Evolutionary conservation across 2,329 filamentous ascomycete genomes (phyloP), one percentile per base, ranked within the genome.

Genomic region (Cercospora sesami): DNA sequence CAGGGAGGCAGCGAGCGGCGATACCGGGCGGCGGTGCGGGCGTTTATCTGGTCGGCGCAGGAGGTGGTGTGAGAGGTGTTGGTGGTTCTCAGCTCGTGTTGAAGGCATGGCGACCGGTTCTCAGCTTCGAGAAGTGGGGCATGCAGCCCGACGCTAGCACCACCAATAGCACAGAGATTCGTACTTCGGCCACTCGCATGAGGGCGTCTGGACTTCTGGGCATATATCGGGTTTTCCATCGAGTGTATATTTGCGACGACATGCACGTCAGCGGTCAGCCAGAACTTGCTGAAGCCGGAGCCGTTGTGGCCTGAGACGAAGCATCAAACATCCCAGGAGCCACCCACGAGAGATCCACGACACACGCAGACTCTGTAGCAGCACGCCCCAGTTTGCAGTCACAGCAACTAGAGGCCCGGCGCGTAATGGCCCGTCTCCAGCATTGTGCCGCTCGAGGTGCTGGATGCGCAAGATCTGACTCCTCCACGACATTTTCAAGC

Each of bases 51-150:
- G 53, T 58, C 53, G 53, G 30, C 26, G 30, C 12, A 2, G 30
- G 23, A 1, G 30, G 53, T 30, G 26, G 30, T 30, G 30, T 60
- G 58, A 55, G 66, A 18, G 36, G 65, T 23, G 18, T 28, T 33
- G 18, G 42, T 21, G 18, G 18, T 48, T 39, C 59, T 61, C 59
- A 28, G 45, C 30, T 36, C 26, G 45, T 63, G 48, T 63, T 55
- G 61, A 51, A 36, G 61, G 23, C 59, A 61, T 61, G 59, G 26
- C 59, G 39, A 33, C 59, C 28, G 16, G 16, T 42, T 53, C 26
- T 53, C 48, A 53, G 53, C 53, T 58, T 12, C 7, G 53, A 30
- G 53, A 5, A 45, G 59, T 61, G 59, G 59, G 59, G 59, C 33
- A 42, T 30, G 53, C 53, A 58, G 53, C 53, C 53, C 53, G 28